Percentiles rank a stretch among this genome's conserved stretches.
phyloP scores from a whole-genome alignment of 2,329 filamentous ascomycete genomes.

The Exserohilum rostratum region DNA sequence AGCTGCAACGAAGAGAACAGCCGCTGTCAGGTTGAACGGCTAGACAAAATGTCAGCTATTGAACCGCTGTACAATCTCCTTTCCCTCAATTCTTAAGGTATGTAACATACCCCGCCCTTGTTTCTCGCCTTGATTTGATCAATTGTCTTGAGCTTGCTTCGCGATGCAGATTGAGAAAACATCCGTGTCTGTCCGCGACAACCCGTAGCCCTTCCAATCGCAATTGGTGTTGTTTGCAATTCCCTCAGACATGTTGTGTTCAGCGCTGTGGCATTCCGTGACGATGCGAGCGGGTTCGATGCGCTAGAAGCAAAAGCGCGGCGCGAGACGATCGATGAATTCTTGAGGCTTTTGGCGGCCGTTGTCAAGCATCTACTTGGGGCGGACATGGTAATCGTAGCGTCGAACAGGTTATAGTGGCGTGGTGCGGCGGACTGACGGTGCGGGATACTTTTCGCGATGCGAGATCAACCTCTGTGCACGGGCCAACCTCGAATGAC shows the following conservation, averaged over 20 bases:
- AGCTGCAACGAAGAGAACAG: slow-evolving; percentile 80
- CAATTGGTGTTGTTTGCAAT: slow-evolving; percentile 7
- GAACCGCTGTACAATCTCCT: neutral
- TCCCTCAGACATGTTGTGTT: slow-evolving; percentile 22
- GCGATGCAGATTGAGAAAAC: slow-evolving; percentile 39
- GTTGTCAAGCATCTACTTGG: slow-evolving; percentile 33
- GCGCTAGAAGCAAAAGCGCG: slow-evolving; percentile 35
- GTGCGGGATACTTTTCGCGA: slow-evolving; percentile 19
- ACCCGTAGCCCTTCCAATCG: slow-evolving; percentile 1
- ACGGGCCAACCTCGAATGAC: slow-evolving; percentile 16
- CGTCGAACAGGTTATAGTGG: neutral
- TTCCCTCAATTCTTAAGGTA: neutral
- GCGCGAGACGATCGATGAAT: slow-evolving; percentile 21
- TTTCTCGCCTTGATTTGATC: slow-evolving; percentile 45
- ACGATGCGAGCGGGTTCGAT: slow-evolving; percentile 18
- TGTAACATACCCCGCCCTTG: slow-evolving; percentile 40
- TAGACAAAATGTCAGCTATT: slow-evolving; percentile 44
- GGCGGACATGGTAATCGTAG: slow-evolving; percentile 35
- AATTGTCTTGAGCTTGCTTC: slow-evolving; percentile 44
- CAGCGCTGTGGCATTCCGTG: slow-evolving; percentile 14
- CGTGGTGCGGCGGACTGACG: slow-evolving; percentile 10
- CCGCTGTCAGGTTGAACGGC: slow-evolving; percentile 95
- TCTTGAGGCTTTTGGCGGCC: slow-evolving; percentile 22
- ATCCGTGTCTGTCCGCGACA: slow-evolving; percentile 21
- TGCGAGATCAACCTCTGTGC: slow-evolving; percentile 15